A percentile compares a stretch with the other conserved stretches of the same genome.
phyloP scores from a whole-genome alignment of 208 protist species.

The Vickermania spadyakhi region DNA sequence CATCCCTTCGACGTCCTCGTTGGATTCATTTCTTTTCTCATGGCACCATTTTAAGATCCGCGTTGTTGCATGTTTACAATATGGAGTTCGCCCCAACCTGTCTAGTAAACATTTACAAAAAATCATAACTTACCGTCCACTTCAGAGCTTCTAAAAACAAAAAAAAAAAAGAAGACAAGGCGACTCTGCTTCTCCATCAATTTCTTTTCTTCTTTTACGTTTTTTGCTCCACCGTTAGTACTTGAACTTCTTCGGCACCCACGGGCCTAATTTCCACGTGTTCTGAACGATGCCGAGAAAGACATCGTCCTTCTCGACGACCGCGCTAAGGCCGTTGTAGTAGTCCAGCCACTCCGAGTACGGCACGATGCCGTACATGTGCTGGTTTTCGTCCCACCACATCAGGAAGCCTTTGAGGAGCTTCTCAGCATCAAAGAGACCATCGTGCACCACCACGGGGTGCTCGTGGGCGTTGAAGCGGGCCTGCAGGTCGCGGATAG shows the following conservation, averaged over 20 bases:
- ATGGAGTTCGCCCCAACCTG: too few relatives aligned
- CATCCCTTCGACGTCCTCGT: too few relatives aligned
- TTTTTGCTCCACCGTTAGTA: too few relatives aligned
- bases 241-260: constrained; percentile 6
- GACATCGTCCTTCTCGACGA: constrained; percentile 75
- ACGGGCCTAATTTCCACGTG: constrained; percentile 79
- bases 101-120: not conserved
- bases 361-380: constrained; percentile 64
- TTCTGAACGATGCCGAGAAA: constrained; percentile 75
- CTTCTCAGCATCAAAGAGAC: constrained; percentile 63
- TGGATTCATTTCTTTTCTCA: too few relatives aligned
- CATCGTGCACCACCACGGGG: constrained; percentile 66
- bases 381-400: constrained; percentile 78
- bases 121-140: not conserved
- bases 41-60: too few relatives aligned
- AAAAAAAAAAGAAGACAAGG: not conserved
- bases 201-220: too few relatives aligned
- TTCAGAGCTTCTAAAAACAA: not conserved
- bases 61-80: too few relatives aligned
- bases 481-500: constrained; percentile 70
- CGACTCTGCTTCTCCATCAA: not conserved
- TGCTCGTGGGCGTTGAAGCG: constrained; percentile 78
- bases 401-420: constrained; percentile 77
- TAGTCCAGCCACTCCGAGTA: constrained; percentile 89
- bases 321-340: constrained; percentile 86